Percentiles rank a stretch among this genome's conserved stretches.
phyloP scores from a whole-genome alignment of 176 grass and related monocot genomes.

The Elymus sibiricus region DNA sequence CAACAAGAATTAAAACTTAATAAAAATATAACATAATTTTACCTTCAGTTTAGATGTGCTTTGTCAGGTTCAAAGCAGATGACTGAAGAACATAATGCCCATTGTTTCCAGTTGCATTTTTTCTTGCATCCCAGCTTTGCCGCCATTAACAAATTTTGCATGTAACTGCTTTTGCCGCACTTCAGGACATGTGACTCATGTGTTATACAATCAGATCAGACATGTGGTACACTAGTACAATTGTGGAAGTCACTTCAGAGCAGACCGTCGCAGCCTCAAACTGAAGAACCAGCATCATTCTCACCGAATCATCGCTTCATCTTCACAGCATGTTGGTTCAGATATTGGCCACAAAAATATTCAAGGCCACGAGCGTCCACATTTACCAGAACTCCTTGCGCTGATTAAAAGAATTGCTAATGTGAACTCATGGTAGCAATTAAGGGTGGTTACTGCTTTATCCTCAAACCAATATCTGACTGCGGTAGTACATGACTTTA shows the following conservation, averaged over 20 bases:
- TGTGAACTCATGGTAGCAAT: neutral
- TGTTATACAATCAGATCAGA: neutral
- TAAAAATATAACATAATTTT: neutral
- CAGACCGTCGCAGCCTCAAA: neutral
- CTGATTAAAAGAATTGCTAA: neutral
- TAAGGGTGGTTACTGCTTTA: neutral
- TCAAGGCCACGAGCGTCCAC: neutral
- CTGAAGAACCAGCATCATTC: neutral
- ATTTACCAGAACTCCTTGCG: neutral
- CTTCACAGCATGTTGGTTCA: neutral
- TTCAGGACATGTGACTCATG: slow-evolving; percentile 17
- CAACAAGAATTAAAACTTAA: neutral
- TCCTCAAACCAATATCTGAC: neutral
- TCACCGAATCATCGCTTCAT: neutral
- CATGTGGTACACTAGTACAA: neutral
- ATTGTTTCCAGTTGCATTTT: neutral
- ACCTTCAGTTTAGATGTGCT: neutral
- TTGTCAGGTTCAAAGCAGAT: neutral
- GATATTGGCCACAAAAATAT: neutral
- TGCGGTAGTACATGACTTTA: neutral
- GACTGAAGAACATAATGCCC: neutral
- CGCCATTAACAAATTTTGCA: neutral
- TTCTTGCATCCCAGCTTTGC: neutral
- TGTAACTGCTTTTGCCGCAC: neutral
- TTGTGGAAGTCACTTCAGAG: neutral